Base-by-base conservation (phyloP, 148 eudicot species). In the Cornus florida region DNA sequence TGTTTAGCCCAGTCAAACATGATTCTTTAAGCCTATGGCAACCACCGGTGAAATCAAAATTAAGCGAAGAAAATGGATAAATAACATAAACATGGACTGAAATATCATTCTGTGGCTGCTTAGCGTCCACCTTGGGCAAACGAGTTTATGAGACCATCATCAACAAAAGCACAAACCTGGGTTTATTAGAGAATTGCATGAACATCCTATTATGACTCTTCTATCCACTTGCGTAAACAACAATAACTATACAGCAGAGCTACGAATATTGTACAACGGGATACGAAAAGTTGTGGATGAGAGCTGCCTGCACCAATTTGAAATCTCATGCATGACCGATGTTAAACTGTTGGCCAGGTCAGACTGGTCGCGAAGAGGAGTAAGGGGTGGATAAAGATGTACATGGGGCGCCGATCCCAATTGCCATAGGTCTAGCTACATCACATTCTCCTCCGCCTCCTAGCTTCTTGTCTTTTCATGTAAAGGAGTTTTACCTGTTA, bases 161-260 rank as follows among this genome's bases (percentile, higher is more conserved):
- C 48, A 4, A 17, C 53, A 33, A 48, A 76, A 10, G 62, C 64
- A 76, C 71, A 66, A 86, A 79, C 77, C 83, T 79, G 81, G 73
- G 79, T 69, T 85, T 83, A 86, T 79, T 79, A 23, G 85, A 87
- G 78, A 82, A 78, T 64, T 78, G 70, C 71, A 83, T 77, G 81
- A 35, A 35, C 38, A 35, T 77, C 82, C 71, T 82, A 78, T 20
- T 66, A 74, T 14, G 39, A 74, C 83, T 67, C 84, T 67, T 77
- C 72, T 14, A 70, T 43, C 75, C 56, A 65, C 75, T 69, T 12
- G 50, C 10, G 86, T 72, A 73, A 80, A 74, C 80, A 67, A 79
- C 82, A 76, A 65, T 78, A 79, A 79, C 83, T 88, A 87, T 89
- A 91, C 88, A 88, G 84, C 79, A 85, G 78, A 86, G 82, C 84